A percentile compares a stretch with the other conserved stretches of the same genome.
These are phyloP conservation scores for Backusella parvicylindrica DNA, from an alignment of 192 early-diverging fungal genomes.

Conservation along the genomic window DNA sequence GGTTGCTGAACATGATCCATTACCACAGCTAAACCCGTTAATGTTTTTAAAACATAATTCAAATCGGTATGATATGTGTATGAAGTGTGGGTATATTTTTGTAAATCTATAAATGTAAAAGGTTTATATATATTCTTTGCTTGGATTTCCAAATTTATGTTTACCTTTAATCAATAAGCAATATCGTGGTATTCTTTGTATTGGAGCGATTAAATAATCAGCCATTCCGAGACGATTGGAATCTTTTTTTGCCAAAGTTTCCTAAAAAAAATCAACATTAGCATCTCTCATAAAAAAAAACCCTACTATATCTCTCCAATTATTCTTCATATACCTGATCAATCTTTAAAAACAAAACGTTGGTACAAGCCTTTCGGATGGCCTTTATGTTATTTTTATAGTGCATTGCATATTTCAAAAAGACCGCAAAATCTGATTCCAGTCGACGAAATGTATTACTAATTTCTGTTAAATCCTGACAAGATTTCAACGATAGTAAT, in stretches of 20 bases:
- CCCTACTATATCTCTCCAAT: background rate
- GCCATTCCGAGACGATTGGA: slow-evolving; percentile 56
- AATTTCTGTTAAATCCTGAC: slow-evolving; percentile 12
- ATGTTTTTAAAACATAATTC: slow-evolving; percentile 26
- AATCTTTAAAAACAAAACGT: slow-evolving; percentile 21
- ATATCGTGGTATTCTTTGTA: slow-evolving; percentile 74
- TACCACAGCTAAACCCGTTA: slow-evolving; percentile 23
- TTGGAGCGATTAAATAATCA: slow-evolving; percentile 72
- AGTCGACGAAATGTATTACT: slow-evolving; percentile 21
- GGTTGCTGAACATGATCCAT: slow-evolving; percentile 28
- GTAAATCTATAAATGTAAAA: slow-evolving; percentile 20
- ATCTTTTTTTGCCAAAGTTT: slow-evolving; percentile 40
- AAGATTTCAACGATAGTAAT: background rate
- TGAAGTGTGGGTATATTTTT: slow-evolving; percentile 25
- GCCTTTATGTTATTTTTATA: slow-evolving; percentile 19
- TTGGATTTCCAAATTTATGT: background rate
- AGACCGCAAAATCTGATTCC: slow-evolving; percentile 21
- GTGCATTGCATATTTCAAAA: slow-evolving; percentile 29
- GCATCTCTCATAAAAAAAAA: no score
- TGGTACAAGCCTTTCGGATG: slow-evolving; percentile 28
- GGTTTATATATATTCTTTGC: background rate
- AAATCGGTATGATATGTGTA: slow-evolving; percentile 22
- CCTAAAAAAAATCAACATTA: slow-evolving; percentile 10
- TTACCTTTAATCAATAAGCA: slow-evolving; percentile 58
- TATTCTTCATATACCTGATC: slow-evolving; percentile 26